A percentile compares a stretch with the other conserved stretches of the same genome.
Evolutionary conservation across 1,284 basidiomycete genomes (phyloP).

Genomic region (Naganishia albida): DNA sequence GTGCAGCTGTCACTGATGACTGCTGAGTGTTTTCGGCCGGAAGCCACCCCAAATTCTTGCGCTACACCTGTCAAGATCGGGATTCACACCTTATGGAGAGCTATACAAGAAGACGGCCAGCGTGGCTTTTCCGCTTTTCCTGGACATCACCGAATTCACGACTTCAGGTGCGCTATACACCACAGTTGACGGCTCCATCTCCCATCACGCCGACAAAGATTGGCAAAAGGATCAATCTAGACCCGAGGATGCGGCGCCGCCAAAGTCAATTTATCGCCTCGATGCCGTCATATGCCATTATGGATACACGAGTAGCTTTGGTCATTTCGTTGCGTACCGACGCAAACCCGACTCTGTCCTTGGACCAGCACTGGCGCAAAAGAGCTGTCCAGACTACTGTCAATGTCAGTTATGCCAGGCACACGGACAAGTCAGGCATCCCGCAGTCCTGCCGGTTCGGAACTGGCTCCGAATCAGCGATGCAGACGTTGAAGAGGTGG

Average conservation of each 20-base stretch:
- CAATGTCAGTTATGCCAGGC: conserved; percentile 41
- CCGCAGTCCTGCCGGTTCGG: conserved; percentile 3
- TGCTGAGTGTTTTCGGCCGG: background rate
- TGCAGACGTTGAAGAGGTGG: conserved; percentile 74
- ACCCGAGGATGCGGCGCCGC: conserved; percentile 36
- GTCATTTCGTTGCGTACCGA: conserved; percentile 88
- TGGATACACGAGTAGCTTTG: conserved; percentile 77
- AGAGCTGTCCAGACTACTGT: conserved; percentile 46
- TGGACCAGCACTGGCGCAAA: conserved; percentile 37
- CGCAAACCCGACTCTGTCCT: conserved; percentile 62
- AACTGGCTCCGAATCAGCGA: conserved; percentile 84
- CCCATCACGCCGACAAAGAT: conserved; percentile 25
- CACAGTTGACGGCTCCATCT: conserved; percentile 30
- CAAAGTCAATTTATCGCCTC: conserved; percentile 73
- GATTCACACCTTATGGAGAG: conserved; percentile 67
- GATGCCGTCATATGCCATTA: conserved; percentile 83
- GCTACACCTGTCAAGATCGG: conserved; percentile 82
- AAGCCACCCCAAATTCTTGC: conserved; percentile 79
- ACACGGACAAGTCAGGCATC: conserved; percentile 43
- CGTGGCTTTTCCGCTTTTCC: conserved; percentile 77
- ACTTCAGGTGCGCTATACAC: conserved; percentile 73
- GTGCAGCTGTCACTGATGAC: background rate
- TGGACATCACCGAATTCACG: conserved; percentile 80
- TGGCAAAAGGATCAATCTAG: conserved; percentile 15
- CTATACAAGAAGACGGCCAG: conserved; percentile 77